phyloP scores from a whole-genome alignment of 352 stramenopile genomes.

The Pythium diclinum region DNA sequence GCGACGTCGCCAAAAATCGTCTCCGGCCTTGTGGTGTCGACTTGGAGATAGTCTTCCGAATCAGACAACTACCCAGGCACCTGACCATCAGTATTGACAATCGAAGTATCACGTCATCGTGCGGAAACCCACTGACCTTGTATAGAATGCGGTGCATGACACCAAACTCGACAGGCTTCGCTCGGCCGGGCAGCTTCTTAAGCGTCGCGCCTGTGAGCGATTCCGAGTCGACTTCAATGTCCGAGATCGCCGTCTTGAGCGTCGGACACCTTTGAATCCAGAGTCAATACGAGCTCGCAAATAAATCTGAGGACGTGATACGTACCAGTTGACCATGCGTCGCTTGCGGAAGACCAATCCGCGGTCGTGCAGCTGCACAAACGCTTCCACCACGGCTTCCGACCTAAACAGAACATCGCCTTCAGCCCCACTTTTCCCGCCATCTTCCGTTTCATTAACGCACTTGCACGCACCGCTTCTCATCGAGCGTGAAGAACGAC shows the following conservation, averaged over 20 bases:
- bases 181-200: slow-evolving; percentile 69
- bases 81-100: not conserved
- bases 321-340: slow-evolving; percentile 98
- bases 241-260: slow-evolving; percentile 94
- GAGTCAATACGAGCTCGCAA: not conserved
- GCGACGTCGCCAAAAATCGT: slow-evolving; percentile 99
- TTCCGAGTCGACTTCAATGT: slow-evolving; percentile 98
- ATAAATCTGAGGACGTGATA: not conserved
- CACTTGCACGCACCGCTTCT: slow-evolving; percentile 83
- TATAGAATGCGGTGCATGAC: slow-evolving; percentile 85
- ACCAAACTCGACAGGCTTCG: slow-evolving; percentile 73
- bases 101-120: not conserved
- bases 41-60: slow-evolving; percentile 75
- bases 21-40: slow-evolving; percentile 97
- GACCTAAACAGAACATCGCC: slow-evolving; percentile 23
- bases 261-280: slow-evolving; percentile 59
- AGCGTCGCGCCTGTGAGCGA: slow-evolving; percentile 91
- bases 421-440: not conserved
- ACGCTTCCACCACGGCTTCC: slow-evolving; percentile 56
- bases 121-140: slow-evolving; percentile 32
- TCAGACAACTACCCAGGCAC: slow-evolving; percentile 35
- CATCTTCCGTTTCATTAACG: slow-evolving; percentile 49
- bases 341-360: slow-evolving; percentile 96
- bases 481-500: slow-evolving; percentile 98
- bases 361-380: slow-evolving; percentile 93